These are phyloP conservation scores for Parietaria judaica DNA, from an alignment of 306 rosid species.

Conservation along the genomic window DNA sequence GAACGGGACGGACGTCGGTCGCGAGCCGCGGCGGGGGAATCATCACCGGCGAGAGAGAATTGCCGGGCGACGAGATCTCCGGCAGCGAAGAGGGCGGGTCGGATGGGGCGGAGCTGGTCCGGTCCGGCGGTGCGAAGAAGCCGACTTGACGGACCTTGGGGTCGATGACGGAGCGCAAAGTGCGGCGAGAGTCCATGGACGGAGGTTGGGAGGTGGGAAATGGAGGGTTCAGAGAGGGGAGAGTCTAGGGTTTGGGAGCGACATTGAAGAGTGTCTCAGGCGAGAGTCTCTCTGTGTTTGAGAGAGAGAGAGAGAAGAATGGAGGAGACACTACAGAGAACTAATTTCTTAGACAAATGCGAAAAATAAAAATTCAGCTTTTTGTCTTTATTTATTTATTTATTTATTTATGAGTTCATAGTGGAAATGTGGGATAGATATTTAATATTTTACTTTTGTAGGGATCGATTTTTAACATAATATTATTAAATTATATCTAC, in stretches of 20 bases:
- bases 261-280: neutral
- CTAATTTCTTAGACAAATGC: too few species aligned
- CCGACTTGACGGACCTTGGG: slow-evolving; percentile 78
- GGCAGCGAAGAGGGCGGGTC: slow-evolving; percentile 12
- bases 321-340: too few species aligned
- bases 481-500: too few species aligned
- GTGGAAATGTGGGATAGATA: too few species aligned
- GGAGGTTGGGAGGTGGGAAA: slow-evolving; percentile 17
- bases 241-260: slow-evolving; percentile 7
- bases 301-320: too few species aligned
- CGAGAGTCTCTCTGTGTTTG: too few species aligned
- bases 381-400: too few species aligned
- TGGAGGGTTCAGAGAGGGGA: slow-evolving; percentile 5
- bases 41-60: slow-evolving; percentile 68
- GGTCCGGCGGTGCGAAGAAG: slow-evolving; percentile 49
- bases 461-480: too few species aligned
- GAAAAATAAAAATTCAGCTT: too few species aligned
- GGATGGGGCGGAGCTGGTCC: slow-evolving; percentile 21
- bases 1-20: slow-evolving; percentile 31
- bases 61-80: slow-evolving; percentile 30
- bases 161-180: slow-evolving; percentile 37
- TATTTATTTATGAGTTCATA: too few species aligned
- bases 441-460: too few species aligned
- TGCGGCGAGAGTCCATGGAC: slow-evolving; percentile 63
- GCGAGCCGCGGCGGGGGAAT: slow-evolving; percentile 64